Conservation (phyloP, 2,329 filamentous ascomycete genomes). For the Akanthomyces lecanii region DNA sequence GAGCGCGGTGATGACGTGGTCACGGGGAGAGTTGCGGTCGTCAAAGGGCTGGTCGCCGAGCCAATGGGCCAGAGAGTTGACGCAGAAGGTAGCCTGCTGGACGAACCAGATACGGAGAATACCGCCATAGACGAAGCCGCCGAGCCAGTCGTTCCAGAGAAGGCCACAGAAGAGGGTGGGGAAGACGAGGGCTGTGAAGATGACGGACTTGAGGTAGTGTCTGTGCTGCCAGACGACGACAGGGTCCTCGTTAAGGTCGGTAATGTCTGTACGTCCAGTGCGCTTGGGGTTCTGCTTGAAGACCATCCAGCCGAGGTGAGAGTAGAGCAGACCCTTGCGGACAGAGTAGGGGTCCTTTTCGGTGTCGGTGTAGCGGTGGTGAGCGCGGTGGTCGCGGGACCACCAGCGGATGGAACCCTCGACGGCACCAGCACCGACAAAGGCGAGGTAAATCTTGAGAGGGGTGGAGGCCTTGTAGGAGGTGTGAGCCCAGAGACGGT, state of each 20-base stretch:
- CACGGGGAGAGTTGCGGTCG: slow-evolving; percentile 85
- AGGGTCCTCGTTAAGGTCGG: slow-evolving; percentile 79
- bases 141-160: slow-evolving; percentile 74
- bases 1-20: slow-evolving; percentile 80
- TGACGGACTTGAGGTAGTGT: slow-evolving; percentile 76
- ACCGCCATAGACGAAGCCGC: slow-evolving; percentile 79
- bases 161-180: slow-evolving; percentile 72
- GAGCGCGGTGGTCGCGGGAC: slow-evolving; percentile 80
- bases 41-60: slow-evolving; percentile 90
- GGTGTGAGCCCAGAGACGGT: slow-evolving; percentile 81
- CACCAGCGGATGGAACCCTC: slow-evolving; percentile 87
- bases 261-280: slow-evolving; percentile 82
- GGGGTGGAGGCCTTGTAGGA: slow-evolving; percentile 75
- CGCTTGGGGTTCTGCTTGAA: slow-evolving; percentile 91
- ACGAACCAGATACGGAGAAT: slow-evolving; percentile 86
- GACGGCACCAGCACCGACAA: slow-evolving; percentile 76
- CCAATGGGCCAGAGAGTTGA: slow-evolving; percentile 89
- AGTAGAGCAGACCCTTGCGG: slow-evolving; percentile 81
- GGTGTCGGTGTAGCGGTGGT: slow-evolving; percentile 89
- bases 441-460: slow-evolving; percentile 77
- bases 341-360: slow-evolving; percentile 91
- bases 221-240: slow-evolving; percentile 86
- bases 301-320: slow-evolving; percentile 79
- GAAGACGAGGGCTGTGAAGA: slow-evolving; percentile 72
- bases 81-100: slow-evolving; percentile 88